Evolutionary conservation across 2,329 filamentous ascomycete species (phyloP), one percentile per base, ranked within the genome.

Genomic region (Fusarium graminum): DNA sequence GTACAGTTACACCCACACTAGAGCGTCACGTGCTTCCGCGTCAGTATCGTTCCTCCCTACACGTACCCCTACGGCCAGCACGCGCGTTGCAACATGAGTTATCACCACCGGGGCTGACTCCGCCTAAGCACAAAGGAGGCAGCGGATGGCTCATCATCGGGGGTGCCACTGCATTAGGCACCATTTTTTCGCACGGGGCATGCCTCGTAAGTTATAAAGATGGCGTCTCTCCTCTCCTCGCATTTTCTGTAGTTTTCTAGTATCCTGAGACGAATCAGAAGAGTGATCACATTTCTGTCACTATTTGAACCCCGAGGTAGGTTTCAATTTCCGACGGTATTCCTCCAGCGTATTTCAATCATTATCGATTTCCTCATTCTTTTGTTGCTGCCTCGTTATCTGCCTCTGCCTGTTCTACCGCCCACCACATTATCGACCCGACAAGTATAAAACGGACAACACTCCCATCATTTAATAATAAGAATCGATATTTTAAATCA

Each of bases 231-330:
- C 53, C 52, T 43, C 43, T 47, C 53, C 54, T 65, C 34, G 22
- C 41, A 45, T 36, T 52, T 32, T 32, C 32, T 38, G 41, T 49
- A 45, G 39, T 32, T 52, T 46, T 32, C 19, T 32, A 34, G 36
- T 38, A 62, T 56, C 42, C 41, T 41, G 49, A 59, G 60, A 51
- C 26, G 47, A 50, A 55, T 53, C 29, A 74, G 70, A 70, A 70
- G 67, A 72, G 46, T 43, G 56, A 39, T 39, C 25, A 53, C 63
- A 50, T 56, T 58, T 39, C 42, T 43, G 46, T 63, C 44, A 43
- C 52, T 57, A 52, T 69, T 68, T 65, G 64, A 68, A 69, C 74
- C 74, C 72, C 73, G 65, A 76, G 75, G 76, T 77, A 78, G 70
- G 76, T 76, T 68, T 58, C 43, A 52, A 45, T 29, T 19, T 54